phyloP scores from a whole-genome alignment of 2,329 filamentous ascomycete species.

The Ramularia collo-cygni region DNA sequence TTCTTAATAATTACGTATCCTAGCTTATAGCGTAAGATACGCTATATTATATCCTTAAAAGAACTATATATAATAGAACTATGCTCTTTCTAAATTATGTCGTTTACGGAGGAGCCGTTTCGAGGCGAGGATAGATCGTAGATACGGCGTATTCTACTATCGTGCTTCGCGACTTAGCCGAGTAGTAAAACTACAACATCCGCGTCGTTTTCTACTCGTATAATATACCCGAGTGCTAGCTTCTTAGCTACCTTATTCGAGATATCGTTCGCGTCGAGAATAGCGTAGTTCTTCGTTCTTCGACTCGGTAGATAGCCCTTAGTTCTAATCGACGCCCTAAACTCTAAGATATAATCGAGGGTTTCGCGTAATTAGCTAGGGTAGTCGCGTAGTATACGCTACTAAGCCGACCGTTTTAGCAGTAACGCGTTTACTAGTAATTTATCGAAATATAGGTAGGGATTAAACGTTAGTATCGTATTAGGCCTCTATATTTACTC shows the following conservation, averaged over 20 bases:
- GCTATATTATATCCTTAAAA: neutral
- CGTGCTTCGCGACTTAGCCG: neutral
- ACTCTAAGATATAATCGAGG: too few relatives aligned
- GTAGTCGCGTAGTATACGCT: neutral
- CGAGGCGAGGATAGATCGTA: neutral
- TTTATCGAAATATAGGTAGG: neutral
- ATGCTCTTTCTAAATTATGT: neutral
- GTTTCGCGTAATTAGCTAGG: too few relatives aligned
- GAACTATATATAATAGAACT: neutral
- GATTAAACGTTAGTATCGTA: too few relatives aligned
- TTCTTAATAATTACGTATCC: constrained; percentile 1
- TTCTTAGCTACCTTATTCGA: too few relatives aligned
- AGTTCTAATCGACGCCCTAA: too few relatives aligned
- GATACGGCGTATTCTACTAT: neutral
- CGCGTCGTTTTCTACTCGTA: too few relatives aligned
- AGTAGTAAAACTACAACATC: too few relatives aligned
- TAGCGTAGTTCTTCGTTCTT: too few relatives aligned
- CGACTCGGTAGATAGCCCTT: too few relatives aligned
- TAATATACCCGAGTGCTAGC: too few relatives aligned
- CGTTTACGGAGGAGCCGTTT: neutral
- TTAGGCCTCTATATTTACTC: too few relatives aligned
- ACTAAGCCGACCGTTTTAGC: neutral
- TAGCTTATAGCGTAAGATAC: neutral
- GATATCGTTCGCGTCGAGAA: too few relatives aligned
- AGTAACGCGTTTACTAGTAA: neutral